Evolutionary conservation across 192 early-diverging fungal species (phyloP).

Genomic region (Coemansia aciculifera): DNA sequence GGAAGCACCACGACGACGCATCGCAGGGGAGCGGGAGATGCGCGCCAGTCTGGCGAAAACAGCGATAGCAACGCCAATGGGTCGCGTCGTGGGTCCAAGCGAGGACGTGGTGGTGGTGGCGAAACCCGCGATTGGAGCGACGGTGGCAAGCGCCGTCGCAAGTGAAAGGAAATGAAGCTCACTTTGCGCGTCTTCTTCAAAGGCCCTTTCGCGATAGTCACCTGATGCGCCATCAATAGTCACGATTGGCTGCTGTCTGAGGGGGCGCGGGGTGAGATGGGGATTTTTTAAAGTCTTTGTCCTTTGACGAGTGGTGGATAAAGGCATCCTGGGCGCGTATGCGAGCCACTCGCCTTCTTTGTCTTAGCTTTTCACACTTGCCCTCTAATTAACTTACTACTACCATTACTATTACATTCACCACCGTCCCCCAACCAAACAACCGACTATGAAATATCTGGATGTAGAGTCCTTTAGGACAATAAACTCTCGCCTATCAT

Average conservation of each 20-base stretch:
- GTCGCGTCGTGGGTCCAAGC: constrained; percentile 29
- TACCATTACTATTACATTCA: neutral
- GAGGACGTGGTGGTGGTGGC: constrained; percentile 15
- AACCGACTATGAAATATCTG: constrained; percentile 75
- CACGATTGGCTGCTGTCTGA: neutral
- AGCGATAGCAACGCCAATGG: constrained; percentile 8
- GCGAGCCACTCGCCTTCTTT: neutral
- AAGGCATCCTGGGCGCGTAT: neutral
- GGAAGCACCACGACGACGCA: neutral
- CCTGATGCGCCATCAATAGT: neutral
- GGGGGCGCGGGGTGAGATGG: neutral
- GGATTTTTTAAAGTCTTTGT: neutral
- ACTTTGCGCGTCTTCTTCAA: neutral
- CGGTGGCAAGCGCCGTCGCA: constrained; percentile 25
- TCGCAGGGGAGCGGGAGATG: constrained; percentile 19
- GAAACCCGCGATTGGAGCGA: constrained; percentile 35
- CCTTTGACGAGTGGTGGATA: neutral
- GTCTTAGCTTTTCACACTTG: constrained; percentile 2
- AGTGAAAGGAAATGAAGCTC: neutral
- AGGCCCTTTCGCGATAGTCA: neutral
- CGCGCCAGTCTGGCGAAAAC: constrained; percentile 6
- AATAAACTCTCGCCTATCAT: constrained; percentile 83
- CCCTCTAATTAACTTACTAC: neutral
- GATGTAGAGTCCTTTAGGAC: constrained; percentile 77
- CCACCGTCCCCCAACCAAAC: neutral